Conservation (phyloP, 805 yeast genomes). For the Cyberlindnera samutprakarnensis region DNA sequence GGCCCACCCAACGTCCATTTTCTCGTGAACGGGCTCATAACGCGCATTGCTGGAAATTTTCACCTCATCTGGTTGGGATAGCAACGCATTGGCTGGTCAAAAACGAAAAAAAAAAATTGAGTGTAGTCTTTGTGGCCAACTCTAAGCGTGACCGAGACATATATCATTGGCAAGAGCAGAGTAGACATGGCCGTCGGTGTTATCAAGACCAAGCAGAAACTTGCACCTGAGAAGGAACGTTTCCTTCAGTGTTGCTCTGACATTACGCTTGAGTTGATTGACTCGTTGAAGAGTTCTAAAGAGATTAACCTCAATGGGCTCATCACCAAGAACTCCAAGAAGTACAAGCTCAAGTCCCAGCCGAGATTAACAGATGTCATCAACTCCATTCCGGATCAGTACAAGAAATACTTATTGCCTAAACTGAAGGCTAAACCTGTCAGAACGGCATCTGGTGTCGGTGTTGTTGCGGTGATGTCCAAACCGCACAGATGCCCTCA, state of each 20-base stretch:
- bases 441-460: constrained; percentile 96
- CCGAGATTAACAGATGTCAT: constrained; percentile 95
- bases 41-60: no score
- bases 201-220: constrained; percentile 45
- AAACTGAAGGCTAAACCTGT: constrained; percentile 98
- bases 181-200: constrained; percentile 22
- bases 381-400: constrained; percentile 91
- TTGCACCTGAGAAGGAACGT: constrained; percentile 88
- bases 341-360: constrained; percentile 84
- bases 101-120: no score
- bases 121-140: no score
- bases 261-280: constrained; percentile 77
- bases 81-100: neutral
- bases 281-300: constrained; percentile 62
- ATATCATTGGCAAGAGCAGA: neutral
- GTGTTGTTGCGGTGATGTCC: constrained; percentile 99
- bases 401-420: constrained; percentile 84
- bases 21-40: no score
- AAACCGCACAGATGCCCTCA: constrained; percentile 99
- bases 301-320: constrained; percentile 89
- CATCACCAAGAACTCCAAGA: constrained; percentile 77
- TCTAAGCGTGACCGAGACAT: no score
- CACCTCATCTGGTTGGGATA: neutral
- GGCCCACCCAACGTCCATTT: no score
- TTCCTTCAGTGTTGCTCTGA: constrained; percentile 91